Evolutionary conservation across 768 basidiomycete genomes (phyloP).

Genomic region (Lentinula raphanica): DNA sequence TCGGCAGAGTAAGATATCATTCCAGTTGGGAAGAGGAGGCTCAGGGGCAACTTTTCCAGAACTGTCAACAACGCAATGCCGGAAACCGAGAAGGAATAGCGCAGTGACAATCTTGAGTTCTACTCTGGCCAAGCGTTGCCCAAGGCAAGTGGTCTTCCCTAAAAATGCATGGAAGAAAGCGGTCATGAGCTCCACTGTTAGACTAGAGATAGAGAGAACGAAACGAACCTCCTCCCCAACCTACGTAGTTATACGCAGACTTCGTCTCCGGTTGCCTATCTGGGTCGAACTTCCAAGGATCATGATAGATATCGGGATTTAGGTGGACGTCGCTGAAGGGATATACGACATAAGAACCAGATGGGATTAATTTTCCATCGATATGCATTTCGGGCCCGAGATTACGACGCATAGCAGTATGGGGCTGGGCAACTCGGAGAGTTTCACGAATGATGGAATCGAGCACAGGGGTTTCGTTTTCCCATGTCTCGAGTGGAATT

Average conservation of each 20-base stretch:
- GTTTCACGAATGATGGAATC: slow-evolving; percentile 75
- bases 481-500: slow-evolving; percentile 68
- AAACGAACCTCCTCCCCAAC: slow-evolving; percentile 74
- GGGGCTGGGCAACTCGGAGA: slow-evolving; percentile 72
- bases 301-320: slow-evolving; percentile 62
- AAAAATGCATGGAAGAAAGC: slow-evolving; percentile 9
- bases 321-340: slow-evolving; percentile 80
- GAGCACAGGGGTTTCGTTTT: slow-evolving; percentile 60
- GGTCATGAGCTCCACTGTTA: not conserved
- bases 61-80: slow-evolving; percentile 52
- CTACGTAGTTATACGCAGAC: slow-evolving; percentile 57
- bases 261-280: slow-evolving; percentile 32
- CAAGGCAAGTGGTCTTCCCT: slow-evolving; percentile 71
- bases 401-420: slow-evolving; percentile 77
- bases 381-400: slow-evolving; percentile 68
- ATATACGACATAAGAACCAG: slow-evolving; percentile 72
- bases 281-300: slow-evolving; percentile 79
- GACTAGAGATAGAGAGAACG: slow-evolving; percentile 9
- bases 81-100: slow-evolving; percentile 62
- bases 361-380: slow-evolving; percentile 63
- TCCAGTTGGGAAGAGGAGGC: slow-evolving; percentile 69
- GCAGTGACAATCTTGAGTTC: slow-evolving; percentile 69
- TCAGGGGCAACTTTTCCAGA: slow-evolving; percentile 38
- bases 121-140: slow-evolving; percentile 68
- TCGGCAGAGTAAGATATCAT: slow-evolving; percentile 65